These are phyloP conservation scores for Pyrus betulifolia DNA, from an alignment of 306 rosid species.

Conservation along the genomic window DNA sequence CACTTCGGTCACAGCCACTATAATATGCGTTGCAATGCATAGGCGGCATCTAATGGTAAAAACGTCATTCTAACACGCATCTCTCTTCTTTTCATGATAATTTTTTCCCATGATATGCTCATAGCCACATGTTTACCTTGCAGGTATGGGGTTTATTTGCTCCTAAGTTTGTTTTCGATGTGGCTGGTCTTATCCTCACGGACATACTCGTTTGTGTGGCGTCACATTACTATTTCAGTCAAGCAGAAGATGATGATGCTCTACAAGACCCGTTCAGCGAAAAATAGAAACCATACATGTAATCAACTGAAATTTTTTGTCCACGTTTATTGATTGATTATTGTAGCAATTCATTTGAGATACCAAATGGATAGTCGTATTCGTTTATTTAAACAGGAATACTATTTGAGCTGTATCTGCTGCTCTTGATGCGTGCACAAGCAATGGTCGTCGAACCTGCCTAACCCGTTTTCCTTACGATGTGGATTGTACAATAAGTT, in stretches of 20 bases:
- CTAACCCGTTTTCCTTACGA: neutral
- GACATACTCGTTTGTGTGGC: slow-evolving; percentile 67
- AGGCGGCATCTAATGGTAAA: slow-evolving; percentile 95
- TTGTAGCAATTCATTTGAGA: neutral
- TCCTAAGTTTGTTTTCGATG: slow-evolving; percentile 88
- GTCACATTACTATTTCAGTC: slow-evolving; percentile 55
- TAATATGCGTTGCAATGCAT: slow-evolving; percentile 79
- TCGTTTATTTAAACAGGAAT: neutral
- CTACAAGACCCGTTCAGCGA: neutral
- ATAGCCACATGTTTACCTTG: slow-evolving; percentile 3
- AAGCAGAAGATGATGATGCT: neutral
- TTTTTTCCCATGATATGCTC: neutral
- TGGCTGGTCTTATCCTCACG: slow-evolving; percentile 58
- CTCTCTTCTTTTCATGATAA: neutral
- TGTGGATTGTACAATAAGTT: neutral
- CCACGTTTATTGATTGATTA: neutral
- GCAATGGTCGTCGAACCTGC: neutral
- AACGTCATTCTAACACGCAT: neutral
- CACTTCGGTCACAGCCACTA: slow-evolving; percentile 52
- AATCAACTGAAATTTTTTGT: neutral
- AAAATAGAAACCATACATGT: neutral
- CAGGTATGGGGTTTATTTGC: slow-evolving; percentile 99
- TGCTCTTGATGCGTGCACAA: neutral
- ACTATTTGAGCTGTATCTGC: neutral
- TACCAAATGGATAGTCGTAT: neutral